Evolutionary conservation across 768 basidiomycete genomes (phyloP), one percentile per base, ranked within the genome.

Genomic region (Myochromella boudieri): DNA sequence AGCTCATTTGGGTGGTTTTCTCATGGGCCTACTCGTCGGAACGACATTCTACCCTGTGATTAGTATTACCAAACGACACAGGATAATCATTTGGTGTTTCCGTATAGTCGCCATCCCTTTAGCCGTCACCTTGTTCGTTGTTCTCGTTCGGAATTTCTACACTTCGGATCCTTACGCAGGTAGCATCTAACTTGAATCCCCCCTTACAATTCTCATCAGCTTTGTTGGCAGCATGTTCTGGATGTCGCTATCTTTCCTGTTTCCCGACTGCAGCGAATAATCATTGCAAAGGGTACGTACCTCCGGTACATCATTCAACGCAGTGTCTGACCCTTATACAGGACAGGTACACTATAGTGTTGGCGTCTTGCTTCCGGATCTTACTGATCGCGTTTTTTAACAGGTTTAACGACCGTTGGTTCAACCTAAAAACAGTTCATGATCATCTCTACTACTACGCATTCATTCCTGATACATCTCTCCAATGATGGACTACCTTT

Each of bases 201-300:
- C n/a, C n/a, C n/a, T n/a, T n/a, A 49, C 44, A 41, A 14, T 36
- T 14, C 51, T 36, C 48, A 48, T 34, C 10, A 45, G 48, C 21
- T 20, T 27, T 14, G 18, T 6, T 17, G 18, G 28, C 28, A 91
- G 91, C 91, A 22, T 93, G 91, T 62, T 74, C 83, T 42, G 87
- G 93, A 54, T 97, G 94, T 63, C 81, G 91, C 40, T 97, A 91
- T 64, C 68, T 97, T 4, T 93, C 91, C 1, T 97, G 95, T 57
- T 82, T 95, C 63, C 95, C 94, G 1, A 87, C 85, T 6, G 64
- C 72, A 26, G 67, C 77, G 1, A 91, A 90, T 51, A 80, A 85
- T 57, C 67, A 84, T 48, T 91, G 88, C 58, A 61, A 77, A 68
- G 78, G 78, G 75, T 77, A 56, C 14, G 74, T 69, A 26, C 21